Base-by-base conservation (phyloP, 192 early-diverging fungal species). In the Obelidium mucronatum region DNA sequence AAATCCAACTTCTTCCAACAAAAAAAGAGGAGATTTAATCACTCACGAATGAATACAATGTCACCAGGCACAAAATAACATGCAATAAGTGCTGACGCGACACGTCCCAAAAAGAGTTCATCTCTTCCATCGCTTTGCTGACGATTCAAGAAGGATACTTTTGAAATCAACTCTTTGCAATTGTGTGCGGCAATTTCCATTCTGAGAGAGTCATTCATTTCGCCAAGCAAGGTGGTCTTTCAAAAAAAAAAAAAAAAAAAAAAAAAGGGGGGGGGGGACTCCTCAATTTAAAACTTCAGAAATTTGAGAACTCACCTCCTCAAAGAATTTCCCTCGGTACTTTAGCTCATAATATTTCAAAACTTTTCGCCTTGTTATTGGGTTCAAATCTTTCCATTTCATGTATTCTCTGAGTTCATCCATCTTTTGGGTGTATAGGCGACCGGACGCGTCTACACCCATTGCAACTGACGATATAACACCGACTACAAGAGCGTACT, bases 211-310 rank as follows among this genome's bases (percentile, higher is more conserved):
- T 71, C 61, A 51, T 78, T 78, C 44, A 78, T 54, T 26, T 78
- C 77, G 8, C 40, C 52, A 19, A 78, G 42, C 28, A 78, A 33
- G 4, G 63, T 60, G 6, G 52, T 35, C 72, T 73, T 58, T 8
- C 11, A 22, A 58, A 31, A 24, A 24, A 6, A 19, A 19, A 48
- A 48, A 44, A 48, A 6, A 48, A 15, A 0, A 15, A 48, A 48
- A 19, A 6, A 60, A 80, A 74, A 35, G 79, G 58, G 1, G 79
- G 59, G 68, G 85, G 83, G 72, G 81, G 19, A 6, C 44, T 48
- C 44, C n/a, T n/a, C n/a, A n/a, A n/a, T n/a, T n/a, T 67, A 22
- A 81, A 65, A 51, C 81, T 83, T 63, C 85, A 53, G 36, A 85
- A 83, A 4, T 19, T 31, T 60, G 85, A 31, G 37, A 87, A 75